Evolutionary conservation across 352 stramenopile species (phyloP).

Genomic region (Phytophthora pinifolia): DNA sequence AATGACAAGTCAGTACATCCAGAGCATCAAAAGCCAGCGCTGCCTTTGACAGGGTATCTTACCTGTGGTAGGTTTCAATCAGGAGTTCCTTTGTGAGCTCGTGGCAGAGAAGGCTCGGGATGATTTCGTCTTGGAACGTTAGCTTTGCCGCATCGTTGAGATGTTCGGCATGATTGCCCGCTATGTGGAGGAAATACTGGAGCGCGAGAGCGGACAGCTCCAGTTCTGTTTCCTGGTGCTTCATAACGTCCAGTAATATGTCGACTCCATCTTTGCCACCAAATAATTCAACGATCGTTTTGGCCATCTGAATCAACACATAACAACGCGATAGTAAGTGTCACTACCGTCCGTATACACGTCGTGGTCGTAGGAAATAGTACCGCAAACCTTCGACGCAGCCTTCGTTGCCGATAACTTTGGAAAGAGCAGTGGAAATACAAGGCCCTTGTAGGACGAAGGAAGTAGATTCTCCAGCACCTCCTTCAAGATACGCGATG

Average conservation of each 20-base stretch:
- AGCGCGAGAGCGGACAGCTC: constrained; percentile 75
- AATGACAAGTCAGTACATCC: constrained; percentile 8
- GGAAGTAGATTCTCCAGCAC: constrained; percentile 82
- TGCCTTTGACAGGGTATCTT: not conserved
- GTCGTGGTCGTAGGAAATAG: too few species aligned
- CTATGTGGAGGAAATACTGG: constrained; percentile 84
- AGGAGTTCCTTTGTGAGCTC: constrained; percentile 74
- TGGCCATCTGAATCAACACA: constrained; percentile 49
- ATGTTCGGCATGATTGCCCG: constrained; percentile 47
- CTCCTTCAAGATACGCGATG: constrained; percentile 46
- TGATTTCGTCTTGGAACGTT: constrained; percentile 54
- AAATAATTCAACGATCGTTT: constrained; percentile 50
- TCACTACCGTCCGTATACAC: too few species aligned
- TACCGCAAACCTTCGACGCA: constrained; percentile 41
- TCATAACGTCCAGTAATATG: constrained; percentile 72
- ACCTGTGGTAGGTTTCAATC: constrained; percentile 72
- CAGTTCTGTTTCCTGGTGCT: constrained; percentile 53
- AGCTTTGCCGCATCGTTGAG: constrained; percentile 37
- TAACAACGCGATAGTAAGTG: too few species aligned
- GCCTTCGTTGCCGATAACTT: constrained; percentile 57
- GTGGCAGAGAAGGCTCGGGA: constrained; percentile 58
- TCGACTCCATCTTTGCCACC: constrained; percentile 52
- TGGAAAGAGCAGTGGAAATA: constrained; percentile 76
- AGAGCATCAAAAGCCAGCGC: not conserved
- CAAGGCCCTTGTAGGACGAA: constrained; percentile 66